These are phyloP conservation scores for Eragrostis nindensis DNA, from an alignment of 176 grass and related monocot species.

Conservation along the genomic window DNA sequence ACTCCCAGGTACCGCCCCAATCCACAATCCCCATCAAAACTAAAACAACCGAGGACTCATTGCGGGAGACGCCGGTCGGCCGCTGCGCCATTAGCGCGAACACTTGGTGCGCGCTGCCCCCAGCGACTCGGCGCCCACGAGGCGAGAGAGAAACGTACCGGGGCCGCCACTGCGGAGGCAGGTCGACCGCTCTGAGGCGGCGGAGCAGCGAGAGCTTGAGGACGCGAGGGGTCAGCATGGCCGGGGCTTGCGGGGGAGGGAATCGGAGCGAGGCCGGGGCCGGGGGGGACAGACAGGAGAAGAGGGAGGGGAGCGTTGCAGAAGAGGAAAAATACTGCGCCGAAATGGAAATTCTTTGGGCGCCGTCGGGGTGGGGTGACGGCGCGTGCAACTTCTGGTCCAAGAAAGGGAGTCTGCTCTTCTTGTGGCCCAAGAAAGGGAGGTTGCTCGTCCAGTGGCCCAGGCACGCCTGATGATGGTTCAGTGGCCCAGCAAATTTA, in stretches of 20 bases:
- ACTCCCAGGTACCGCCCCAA: neutral
- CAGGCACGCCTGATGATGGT: neutral
- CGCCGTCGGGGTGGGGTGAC: neutral
- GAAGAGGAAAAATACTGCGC: neutral
- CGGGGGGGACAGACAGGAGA: neutral
- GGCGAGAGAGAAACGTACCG: slow-evolving; percentile 13
- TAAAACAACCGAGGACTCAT: neutral
- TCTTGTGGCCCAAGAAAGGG: slow-evolving; percentile 35
- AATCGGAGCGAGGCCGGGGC: neutral
- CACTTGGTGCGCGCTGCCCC: slow-evolving; percentile 27
- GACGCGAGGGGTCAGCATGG: slow-evolving; percentile 47
- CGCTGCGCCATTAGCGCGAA: slow-evolving; percentile 39
- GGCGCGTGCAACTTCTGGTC: slow-evolving; percentile 35
- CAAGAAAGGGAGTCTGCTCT: slow-evolving; percentile 40
- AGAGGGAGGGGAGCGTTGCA: neutral
- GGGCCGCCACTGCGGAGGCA: slow-evolving; percentile 5
- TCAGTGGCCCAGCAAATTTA: neutral
- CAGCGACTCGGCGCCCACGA: neutral
- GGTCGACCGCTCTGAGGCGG: slow-evolving; percentile 34
- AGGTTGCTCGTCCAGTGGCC: neutral
- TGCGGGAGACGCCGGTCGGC: neutral
- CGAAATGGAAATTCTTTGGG: slow-evolving; percentile 23
- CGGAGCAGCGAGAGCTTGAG: slow-evolving; percentile 47
- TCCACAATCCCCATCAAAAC: neutral
- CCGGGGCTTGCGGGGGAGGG: neutral